Conservation (phyloP, 139 green algal species). For the Chlamydomonas eustigma region DNA sequence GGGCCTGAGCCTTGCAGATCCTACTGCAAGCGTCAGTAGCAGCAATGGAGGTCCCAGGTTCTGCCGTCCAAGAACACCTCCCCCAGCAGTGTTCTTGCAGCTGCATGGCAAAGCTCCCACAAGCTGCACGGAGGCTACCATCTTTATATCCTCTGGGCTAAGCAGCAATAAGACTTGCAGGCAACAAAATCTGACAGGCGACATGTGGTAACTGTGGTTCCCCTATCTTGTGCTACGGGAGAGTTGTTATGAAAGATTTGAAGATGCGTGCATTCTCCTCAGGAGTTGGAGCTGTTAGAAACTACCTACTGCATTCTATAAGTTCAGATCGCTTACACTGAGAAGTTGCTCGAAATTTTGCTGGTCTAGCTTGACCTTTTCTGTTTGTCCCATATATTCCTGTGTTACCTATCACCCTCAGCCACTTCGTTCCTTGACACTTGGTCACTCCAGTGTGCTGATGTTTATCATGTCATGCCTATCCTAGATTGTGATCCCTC, state of each 20-base stretch:
- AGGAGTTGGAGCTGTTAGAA: not conserved
- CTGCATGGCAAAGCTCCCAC: slow-evolving; percentile 23
- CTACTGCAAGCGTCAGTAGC: not conserved
- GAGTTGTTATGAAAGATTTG: not conserved
- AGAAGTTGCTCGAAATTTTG: not conserved
- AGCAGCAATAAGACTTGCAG: not conserved
- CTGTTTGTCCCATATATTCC: too few species aligned
- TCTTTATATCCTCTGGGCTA: slow-evolving; percentile 25
- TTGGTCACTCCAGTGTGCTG: too few species aligned
- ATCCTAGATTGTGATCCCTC: too few species aligned
- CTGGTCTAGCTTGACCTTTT: too few species aligned
- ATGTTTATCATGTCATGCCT: too few species aligned
- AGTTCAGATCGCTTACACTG: not conserved
- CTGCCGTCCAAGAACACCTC: not conserved
- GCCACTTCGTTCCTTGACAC: too few species aligned
- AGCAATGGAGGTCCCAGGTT: not conserved
- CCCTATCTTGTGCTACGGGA: too few species aligned
- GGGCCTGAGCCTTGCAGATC: not conserved
- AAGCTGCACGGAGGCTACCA: slow-evolving; percentile 15
- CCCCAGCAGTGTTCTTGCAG: slow-evolving; percentile 20
- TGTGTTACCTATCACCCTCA: too few species aligned
- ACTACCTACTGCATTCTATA: not conserved
- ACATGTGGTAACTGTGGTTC: too few species aligned
- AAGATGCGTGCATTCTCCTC: too few species aligned
- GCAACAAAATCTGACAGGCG: not conserved